Evolutionary conservation across 2,329 filamentous ascomycete species (phyloP).

Genomic region (Trichoderma sp.): DNA sequence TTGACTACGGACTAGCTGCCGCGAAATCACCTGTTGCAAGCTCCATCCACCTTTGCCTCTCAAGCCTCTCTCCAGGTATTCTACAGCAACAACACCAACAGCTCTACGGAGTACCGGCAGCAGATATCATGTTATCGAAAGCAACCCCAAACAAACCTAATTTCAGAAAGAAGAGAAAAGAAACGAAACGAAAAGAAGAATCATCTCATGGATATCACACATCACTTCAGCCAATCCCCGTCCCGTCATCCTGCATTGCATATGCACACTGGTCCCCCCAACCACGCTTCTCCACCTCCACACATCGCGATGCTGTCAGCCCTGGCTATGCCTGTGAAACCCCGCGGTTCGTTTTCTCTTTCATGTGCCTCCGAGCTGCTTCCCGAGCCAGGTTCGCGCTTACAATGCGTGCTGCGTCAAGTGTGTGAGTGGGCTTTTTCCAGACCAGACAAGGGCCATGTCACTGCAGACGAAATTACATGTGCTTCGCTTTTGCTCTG

Average conservation of each 20-base stretch:
- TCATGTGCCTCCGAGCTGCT: background rate
- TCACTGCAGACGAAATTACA: background rate
- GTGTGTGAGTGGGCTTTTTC: background rate
- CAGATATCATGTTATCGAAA: background rate
- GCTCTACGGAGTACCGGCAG: background rate
- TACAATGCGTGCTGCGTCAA: background rate
- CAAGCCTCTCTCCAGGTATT: too few species aligned
- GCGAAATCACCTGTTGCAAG: background rate
- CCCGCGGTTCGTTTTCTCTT: background rate
- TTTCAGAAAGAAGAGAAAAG: background rate
- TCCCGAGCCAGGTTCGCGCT: background rate
- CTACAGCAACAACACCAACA: background rate
- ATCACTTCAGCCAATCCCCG: background rate
- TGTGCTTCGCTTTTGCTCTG: background rate
- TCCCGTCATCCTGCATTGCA: conserved; percentile 14
- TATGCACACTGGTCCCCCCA: background rate
- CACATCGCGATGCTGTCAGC: conserved; percentile 4
- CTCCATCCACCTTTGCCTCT: too few species aligned
- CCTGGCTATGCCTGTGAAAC: background rate
- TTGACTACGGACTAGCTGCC: background rate
- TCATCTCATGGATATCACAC: background rate
- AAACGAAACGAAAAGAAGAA: background rate
- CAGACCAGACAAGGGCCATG: background rate
- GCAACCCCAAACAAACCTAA: too few species aligned
- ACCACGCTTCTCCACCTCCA: conserved; percentile 7